Evolutionary conservation across 1,284 basidiomycete genomes (phyloP).

Genomic region (Clitocybe nebularis): DNA sequence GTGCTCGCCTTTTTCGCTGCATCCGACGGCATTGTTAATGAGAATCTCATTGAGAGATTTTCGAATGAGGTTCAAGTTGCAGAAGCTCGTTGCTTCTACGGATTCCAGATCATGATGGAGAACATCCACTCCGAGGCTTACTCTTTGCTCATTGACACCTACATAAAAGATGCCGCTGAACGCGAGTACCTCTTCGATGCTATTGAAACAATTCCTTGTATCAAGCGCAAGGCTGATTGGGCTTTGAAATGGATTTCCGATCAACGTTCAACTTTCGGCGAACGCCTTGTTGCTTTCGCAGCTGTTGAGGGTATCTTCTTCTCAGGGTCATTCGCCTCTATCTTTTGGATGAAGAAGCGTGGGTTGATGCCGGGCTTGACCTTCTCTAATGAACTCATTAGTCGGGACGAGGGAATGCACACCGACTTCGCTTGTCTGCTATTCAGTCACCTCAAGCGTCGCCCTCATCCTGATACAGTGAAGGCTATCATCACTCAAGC

Average conservation of each 20-base stretch:
- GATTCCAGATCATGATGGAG: conserved; percentile 99
- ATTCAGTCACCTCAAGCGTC: conserved; percentile 80
- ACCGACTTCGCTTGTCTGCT: conserved; percentile 97
- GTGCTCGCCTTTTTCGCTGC: conserved; percentile 97
- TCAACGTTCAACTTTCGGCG: conserved; percentile 78
- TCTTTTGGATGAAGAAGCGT: conserved; percentile 99
- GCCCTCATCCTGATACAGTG: conserved; percentile 82
- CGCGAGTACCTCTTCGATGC: conserved; percentile 91
- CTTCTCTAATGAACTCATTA: conserved; percentile 97
- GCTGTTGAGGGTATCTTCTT: conserved; percentile 99
- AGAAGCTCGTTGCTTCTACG: conserved; percentile 97
- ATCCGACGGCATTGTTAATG: conserved; percentile 97
- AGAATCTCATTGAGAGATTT: conserved; percentile 95
- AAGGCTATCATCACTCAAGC: conserved; percentile 76
- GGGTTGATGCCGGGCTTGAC: conserved; percentile 98
- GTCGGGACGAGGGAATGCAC: conserved; percentile 96
- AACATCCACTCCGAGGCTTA: conserved; percentile 97
- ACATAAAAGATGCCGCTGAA: conserved; percentile 87
- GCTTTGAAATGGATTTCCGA: conserved; percentile 93
- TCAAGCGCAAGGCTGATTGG: conserved; percentile 93
- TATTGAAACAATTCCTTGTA: conserved; percentile 90
- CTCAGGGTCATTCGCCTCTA: conserved; percentile 90
- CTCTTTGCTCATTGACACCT: conserved; percentile 96
- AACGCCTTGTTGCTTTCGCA: conserved; percentile 95
- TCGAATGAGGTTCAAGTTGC: conserved; percentile 92